These are phyloP conservation scores for Colletotrichum caudatum DNA, from an alignment of 2,329 filamentous ascomycete species.

Conservation along the genomic window DNA sequence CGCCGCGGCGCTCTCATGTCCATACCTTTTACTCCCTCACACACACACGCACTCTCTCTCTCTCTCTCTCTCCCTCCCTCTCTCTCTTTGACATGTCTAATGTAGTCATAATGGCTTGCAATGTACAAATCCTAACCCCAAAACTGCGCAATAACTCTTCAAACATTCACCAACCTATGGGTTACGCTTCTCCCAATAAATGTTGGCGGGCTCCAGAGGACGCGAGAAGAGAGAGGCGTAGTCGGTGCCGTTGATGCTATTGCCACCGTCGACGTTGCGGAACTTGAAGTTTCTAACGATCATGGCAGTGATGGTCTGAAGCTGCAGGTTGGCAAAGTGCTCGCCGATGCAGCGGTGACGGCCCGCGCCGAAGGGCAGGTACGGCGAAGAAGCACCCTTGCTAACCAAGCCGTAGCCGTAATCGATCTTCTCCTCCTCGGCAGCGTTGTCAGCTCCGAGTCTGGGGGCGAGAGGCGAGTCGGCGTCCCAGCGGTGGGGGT, in stretches of 20 bases:
- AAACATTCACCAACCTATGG: constrained; percentile 6
- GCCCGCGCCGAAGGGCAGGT: constrained; percentile 93
- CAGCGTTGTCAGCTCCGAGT: constrained; percentile 58
- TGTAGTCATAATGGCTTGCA: constrained; percentile 31
- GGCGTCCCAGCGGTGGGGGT: constrained; percentile 90
- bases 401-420: constrained; percentile 94
- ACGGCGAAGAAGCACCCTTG: constrained; percentile 90
- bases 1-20: constrained; percentile 37
- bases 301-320: constrained; percentile 85
- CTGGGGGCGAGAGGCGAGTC: constrained; percentile 67
- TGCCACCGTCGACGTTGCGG: constrained; percentile 77
- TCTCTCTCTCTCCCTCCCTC: too few relatives aligned
- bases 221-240: constrained; percentile 80
- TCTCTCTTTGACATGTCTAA: constrained; percentile 20
- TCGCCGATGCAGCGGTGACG: constrained; percentile 96
- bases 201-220: constrained; percentile 76
- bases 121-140: constrained; percentile 29
- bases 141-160: neutral
- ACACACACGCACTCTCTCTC: too few relatives aligned
- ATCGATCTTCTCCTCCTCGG: constrained; percentile 81
- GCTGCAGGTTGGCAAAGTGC: constrained; percentile 93
- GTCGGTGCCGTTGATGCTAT: constrained; percentile 75
- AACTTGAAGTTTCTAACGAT: constrained; percentile 85
- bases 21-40: constrained; percentile 22
- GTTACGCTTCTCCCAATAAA: constrained; percentile 80